Evolutionary conservation across 345 rosid genomes (phyloP).

Genomic region (Boechera stricta): DNA sequence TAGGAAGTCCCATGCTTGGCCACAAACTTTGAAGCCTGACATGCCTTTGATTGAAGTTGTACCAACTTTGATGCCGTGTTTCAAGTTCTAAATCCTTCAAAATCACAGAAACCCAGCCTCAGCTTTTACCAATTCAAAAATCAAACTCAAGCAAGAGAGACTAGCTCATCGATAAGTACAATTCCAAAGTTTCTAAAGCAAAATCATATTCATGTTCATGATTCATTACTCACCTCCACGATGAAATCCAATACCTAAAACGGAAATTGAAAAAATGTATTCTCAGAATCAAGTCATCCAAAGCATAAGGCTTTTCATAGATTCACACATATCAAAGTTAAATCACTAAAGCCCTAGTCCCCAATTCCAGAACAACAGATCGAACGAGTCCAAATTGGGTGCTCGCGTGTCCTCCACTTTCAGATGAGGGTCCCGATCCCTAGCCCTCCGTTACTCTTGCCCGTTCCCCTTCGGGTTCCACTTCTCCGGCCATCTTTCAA

Average conservation of each 20-base stretch:
- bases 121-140: background rate
- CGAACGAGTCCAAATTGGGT: background rate
- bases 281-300: background rate
- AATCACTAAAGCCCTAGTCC: conserved; percentile 23
- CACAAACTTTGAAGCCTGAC: conserved; percentile 59
- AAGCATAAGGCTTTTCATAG: background rate
- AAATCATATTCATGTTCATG: background rate
- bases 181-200: background rate
- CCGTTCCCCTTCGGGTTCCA: too few relatives aligned
- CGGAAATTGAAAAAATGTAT: background rate
- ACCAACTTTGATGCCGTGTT: conserved; percentile 62
- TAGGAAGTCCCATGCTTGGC: conserved; percentile 58
- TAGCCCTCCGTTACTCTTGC: too few relatives aligned
- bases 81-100: conserved; percentile 5
- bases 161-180: background rate
- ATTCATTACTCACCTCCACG: background rate
- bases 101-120: background rate
- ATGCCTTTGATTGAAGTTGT: conserved; percentile 68
- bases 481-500: too few relatives aligned
- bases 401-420: too few relatives aligned
- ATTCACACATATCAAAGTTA: conserved; percentile 13
- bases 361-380: background rate
- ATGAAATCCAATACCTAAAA: background rate
- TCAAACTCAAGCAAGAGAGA: background rate
- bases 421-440: too few relatives aligned